Evolutionary conservation across 192 early-diverging fungal species (phyloP), one percentile per base, ranked within the genome.

Genomic region (Entomortierella chlamydospora): DNA sequence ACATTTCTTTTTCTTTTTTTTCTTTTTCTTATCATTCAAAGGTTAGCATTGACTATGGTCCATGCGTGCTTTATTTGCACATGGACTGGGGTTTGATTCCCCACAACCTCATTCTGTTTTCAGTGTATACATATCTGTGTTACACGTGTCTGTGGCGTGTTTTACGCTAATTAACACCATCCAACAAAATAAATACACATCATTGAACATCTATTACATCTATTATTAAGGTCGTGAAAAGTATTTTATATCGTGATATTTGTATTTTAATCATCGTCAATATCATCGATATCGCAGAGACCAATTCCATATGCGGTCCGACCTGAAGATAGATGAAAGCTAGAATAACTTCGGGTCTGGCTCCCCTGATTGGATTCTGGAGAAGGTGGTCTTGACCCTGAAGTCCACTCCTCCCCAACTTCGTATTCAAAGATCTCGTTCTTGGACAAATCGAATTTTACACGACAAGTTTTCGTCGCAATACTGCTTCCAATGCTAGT

Each of bases 401-500:
- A 49, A 20, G 20, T 39, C 39, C 39, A 41, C 13, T 64, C 74
- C 1, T 79, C 41, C 11, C 45, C 64, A 0, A 50, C 68, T 42
- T 79, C 74, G 39, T 70, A 79, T 52, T 79, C 74, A 65, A 79
- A 65, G 5, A 79, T 51, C 45, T 70, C 57, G 15, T 55, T 79
- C 29, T 37, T 49, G 4, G 25, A 49, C 50, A 79, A 31, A 55
- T 79, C 74, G 23, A 79, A 79, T 10, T 50, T 57, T 13, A 79
- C 74, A 34, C 57, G 59, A 2, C 42, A 1, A 47, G 41, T 57
- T 43, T 70, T 18, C 23, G 37, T 37, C 31, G 10, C 23, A 52
- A 10, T 22, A 23, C 53, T 43, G 53, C 23, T 56, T 28, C 33
- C n/a, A 37, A 2, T 41, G 10, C 54, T n/a, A 13, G n/a, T n/a